Conservation (phyloP, 139 green algal species). For the Nannochloris sp. region DNA sequence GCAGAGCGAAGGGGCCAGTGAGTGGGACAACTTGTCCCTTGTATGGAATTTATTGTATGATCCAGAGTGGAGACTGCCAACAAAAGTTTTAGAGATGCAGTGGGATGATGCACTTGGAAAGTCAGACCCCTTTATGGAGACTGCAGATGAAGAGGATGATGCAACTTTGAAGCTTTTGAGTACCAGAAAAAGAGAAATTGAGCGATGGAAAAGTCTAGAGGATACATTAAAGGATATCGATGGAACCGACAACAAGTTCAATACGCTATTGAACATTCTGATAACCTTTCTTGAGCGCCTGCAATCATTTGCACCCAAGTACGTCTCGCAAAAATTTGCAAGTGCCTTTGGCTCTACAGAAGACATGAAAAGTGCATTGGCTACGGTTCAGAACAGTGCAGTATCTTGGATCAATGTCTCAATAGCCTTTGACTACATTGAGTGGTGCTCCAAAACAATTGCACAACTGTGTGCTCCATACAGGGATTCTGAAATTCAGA, state of each 20-base stretch:
- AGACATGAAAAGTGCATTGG: not conserved
- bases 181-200: slow-evolving; percentile 52
- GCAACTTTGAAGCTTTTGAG: not conserved
- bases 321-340: too few relatives aligned
- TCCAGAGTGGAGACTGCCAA: slow-evolving; percentile 39
- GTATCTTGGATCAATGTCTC: not conserved
- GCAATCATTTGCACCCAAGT: too few relatives aligned
- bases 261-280: not conserved
- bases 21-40: slow-evolving; percentile 36
- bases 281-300: not conserved
- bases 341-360: too few relatives aligned
- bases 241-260: too few relatives aligned
- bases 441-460: slow-evolving; percentile 22
- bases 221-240: not conserved
- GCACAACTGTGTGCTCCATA: slow-evolving; percentile 24
- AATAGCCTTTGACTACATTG: slow-evolving; percentile 17
- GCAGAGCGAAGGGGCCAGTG: not conserved
- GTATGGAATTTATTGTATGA: slow-evolving; percentile 68
- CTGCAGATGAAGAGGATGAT: not conserved
- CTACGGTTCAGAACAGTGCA: not conserved
- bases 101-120: slow-evolving; percentile 39
- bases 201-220: slow-evolving; percentile 54
- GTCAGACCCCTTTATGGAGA: slow-evolving; percentile 2
- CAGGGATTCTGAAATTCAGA: not conserved
- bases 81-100: slow-evolving; percentile 36